A percentile compares a stretch with the other conserved stretches of the same genome.
Conservation (phyloP, 345 rosid genomes). For the Sonneratia alba region DNA sequence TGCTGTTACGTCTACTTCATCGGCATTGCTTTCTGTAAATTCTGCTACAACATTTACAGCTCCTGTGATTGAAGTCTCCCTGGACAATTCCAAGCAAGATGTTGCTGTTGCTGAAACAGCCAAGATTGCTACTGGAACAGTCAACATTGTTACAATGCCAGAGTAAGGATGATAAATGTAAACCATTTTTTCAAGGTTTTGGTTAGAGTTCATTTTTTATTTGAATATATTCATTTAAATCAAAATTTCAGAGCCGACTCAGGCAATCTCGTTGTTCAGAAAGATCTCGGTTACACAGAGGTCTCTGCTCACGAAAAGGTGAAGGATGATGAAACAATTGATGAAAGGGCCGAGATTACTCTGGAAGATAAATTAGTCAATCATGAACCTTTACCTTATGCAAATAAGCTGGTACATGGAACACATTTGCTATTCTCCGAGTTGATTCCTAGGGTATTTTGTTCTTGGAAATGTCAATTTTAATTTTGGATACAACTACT, state of each 20-base stretch:
- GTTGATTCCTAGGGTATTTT: slow-evolving; percentile 2
- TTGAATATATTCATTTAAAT: neutral
- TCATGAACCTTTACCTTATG: slow-evolving; percentile 43
- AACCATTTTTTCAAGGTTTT: slow-evolving; percentile 6
- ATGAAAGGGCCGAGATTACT: slow-evolving; percentile 29
- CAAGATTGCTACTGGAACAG: slow-evolving; percentile 30
- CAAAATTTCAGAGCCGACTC: slow-evolving; percentile 24
- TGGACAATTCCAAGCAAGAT: slow-evolving; percentile 18
- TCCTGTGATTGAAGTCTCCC: slow-evolving; percentile 28
- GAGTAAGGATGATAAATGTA: slow-evolving; percentile 30
- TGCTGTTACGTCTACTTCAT: slow-evolving; percentile 29
- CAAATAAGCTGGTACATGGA: slow-evolving; percentile 53
- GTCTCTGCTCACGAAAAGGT: slow-evolving; percentile 31
- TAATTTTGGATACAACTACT: slow-evolving; percentile 4
- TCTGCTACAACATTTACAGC: slow-evolving; percentile 25
- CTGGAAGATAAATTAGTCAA: slow-evolving; percentile 50
- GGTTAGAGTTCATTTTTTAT: slow-evolving; percentile 9
- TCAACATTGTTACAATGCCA: slow-evolving; percentile 21
- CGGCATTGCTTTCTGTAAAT: neutral
- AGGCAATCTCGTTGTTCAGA: slow-evolving; percentile 15
- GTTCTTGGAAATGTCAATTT: slow-evolving; percentile 11
- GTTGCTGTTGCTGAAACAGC: slow-evolving; percentile 24
- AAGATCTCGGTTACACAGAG: slow-evolving; percentile 19
- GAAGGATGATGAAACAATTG: slow-evolving; percentile 25
- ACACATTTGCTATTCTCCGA: neutral